Percentiles rank a stretch among this genome's conserved stretches.
These are phyloP conservation scores for Colletotrichum musae DNA, from an alignment of 2,329 filamentous ascomycete species.

Conservation along the genomic window DNA sequence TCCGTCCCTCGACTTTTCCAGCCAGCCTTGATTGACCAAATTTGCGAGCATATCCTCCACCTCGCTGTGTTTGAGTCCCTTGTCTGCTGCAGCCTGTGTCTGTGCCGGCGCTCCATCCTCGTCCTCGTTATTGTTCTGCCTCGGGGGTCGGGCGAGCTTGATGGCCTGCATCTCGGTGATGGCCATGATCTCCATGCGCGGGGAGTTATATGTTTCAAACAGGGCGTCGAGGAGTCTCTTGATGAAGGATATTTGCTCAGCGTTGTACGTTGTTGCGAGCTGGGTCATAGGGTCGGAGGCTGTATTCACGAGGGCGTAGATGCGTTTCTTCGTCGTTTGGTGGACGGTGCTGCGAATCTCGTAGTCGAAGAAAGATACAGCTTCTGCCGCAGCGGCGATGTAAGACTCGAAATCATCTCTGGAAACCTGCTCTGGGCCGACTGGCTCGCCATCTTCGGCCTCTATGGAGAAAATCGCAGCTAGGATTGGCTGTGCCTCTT, in stretches of 20 bases:
- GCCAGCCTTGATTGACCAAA: constrained; percentile 86
- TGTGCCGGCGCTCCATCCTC: constrained; percentile 53
- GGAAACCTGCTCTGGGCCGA: constrained; percentile 75
- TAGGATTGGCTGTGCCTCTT: constrained; percentile 80
- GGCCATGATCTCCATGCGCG: constrained; percentile 85
- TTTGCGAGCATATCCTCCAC: constrained; percentile 80
- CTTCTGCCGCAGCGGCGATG: constrained; percentile 78
- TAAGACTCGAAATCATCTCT: constrained; percentile 77
- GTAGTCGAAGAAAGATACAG: constrained; percentile 85
- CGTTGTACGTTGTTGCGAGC: constrained; percentile 82
- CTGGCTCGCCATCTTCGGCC: constrained; percentile 51
- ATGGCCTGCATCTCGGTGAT: constrained; percentile 84
- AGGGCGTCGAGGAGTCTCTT: constrained; percentile 91
- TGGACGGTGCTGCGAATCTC: constrained; percentile 85
- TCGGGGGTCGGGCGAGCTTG: constrained; percentile 72
- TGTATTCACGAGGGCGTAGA: constrained; percentile 90
- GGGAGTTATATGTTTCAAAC: constrained; percentile 90
- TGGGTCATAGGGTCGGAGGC: constrained; percentile 89
- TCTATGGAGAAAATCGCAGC: constrained; percentile 80
- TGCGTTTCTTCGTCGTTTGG: constrained; percentile 75
- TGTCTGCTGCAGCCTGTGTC: constrained; percentile 55
- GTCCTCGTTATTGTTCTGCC: constrained; percentile 49
- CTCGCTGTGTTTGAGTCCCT: constrained; percentile 80
- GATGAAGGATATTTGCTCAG: constrained; percentile 91
- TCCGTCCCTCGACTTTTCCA: constrained; percentile 79